Base-by-base conservation (phyloP, 805 yeast species). In the Yamadazyma olivae region DNA sequence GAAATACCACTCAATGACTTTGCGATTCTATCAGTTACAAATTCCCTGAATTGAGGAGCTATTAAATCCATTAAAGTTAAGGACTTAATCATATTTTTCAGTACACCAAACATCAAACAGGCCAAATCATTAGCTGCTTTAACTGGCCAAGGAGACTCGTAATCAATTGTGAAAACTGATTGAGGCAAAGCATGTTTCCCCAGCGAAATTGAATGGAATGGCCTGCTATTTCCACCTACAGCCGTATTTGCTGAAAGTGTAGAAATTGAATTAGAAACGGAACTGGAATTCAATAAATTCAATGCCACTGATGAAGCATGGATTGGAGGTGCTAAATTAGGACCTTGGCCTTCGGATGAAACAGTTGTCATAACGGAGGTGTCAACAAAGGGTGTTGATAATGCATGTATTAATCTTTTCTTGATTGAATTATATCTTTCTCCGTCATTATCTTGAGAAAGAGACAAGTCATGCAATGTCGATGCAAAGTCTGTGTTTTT, bases 101-200 rank as follows among this genome's bases (percentile, higher is more conserved):
- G 78, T 3, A 85, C 77, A 13, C 96, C 96, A 60, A 90, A 85
- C 65, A 86, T 79, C 40, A 88, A 67, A 52, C 95, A 85, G 0
- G 96, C 95, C 45, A 89, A 67, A 59, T 90, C 97, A 54, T 91
- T 90, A 12, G 95, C 88, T 5, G 95, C 90, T 50, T 77, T 77
- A 33, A 90, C 73, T 18, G 68, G 62, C 90, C 93, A 90, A 1
- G 97, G 97, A 32, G 74, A 71, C 10, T 74, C 77, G 17, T 74
- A 64, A 2, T 78, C 79, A 32, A 95, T 85, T 0, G 96, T 87
- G 55, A 90, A 81, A 9, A 89, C 81, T 0, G 96, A 93, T 51
- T 87, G 93, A 8, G 91, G 91, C 1, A 77, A 67, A 0, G 83
- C 59, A 40, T 80, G 81, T 48, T 84, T 88, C 2, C 84, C 80